Percentiles rank a stretch among this genome's conserved stretches.
Evolutionary conservation across 2,329 filamentous ascomycete genomes (phyloP).

Genomic region (Cordyceps cicadae): DNA sequence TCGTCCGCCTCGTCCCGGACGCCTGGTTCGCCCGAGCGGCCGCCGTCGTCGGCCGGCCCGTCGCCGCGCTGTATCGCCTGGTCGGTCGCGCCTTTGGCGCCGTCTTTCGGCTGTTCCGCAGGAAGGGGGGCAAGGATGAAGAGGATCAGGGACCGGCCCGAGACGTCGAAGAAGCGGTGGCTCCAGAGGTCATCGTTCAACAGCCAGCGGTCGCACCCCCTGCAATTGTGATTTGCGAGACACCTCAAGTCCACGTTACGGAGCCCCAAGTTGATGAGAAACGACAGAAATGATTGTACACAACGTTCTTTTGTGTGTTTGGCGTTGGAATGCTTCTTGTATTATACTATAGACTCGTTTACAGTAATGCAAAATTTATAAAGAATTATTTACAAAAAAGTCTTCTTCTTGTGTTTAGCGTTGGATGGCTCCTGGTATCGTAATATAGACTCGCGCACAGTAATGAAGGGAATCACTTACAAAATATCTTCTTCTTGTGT

Average conservation of each 20-base stretch:
- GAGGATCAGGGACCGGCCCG: background rate
- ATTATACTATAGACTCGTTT: background rate
- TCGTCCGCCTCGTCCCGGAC: slow-evolving; percentile 70
- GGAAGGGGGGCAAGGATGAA: background rate
- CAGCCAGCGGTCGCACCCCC: background rate
- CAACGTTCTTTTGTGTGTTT: slow-evolving; percentile 9
- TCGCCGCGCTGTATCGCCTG: slow-evolving; percentile 2
- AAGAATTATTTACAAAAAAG: background rate
- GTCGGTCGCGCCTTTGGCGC: background rate
- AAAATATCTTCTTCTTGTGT: too few relatives aligned
- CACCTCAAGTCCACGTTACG: slow-evolving; percentile 2
- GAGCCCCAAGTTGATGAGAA: slow-evolving; percentile 1
- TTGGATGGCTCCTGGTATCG: too few relatives aligned
- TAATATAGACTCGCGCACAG: background rate
- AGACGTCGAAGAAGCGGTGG: background rate
- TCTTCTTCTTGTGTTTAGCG: too few relatives aligned
- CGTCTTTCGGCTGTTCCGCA: background rate
- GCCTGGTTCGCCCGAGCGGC: slow-evolving; percentile 24
- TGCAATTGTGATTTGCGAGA: slow-evolving; percentile 5
- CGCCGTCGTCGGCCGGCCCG: slow-evolving; percentile 2
- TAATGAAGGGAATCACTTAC: background rate
- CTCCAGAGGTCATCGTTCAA: background rate
- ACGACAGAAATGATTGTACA: background rate
- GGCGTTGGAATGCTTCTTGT: background rate
- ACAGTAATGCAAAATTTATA: background rate